Base-by-base conservation (phyloP, 202 grass and related monocot genomes). In the Eragrostis tef region DNA sequence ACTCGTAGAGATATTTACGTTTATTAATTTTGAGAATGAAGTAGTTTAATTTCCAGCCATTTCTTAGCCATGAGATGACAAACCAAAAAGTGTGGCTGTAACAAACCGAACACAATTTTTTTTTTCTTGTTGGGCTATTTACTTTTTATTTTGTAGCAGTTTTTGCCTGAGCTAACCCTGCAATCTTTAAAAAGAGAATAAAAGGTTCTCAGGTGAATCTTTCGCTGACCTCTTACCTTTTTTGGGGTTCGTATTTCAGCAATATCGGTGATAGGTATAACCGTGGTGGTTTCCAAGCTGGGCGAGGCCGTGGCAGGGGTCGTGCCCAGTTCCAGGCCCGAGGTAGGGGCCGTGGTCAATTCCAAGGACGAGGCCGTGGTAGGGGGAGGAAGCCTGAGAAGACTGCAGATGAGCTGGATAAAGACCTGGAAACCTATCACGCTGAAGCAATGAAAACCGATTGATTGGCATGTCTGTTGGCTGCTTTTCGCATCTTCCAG, bases 341-440 rank as follows among this genome's bases (percentile, higher is more conserved):
- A 56, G 84, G 84, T 54, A 86, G 75, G 43, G 86, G 88, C 1
- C 80, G 77, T 24, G 88, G 29, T 3, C 83, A 79, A 16, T 87
- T 85, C 11, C 71, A 51, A 4, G 88, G 83, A 21, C 87, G 78
- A 12, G 88, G 83, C 26, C 92, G 87, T 5, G 89, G 85, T 9
- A 70, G 82, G 41, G 89, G 92, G 15, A 86, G 70, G 79, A 91
- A 83, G 71, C 87, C 76, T 63, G 86, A 83, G 54, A 97, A 90
- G 81, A 88, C 83, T 61, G 89, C 91, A 47, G 91, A 88, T 85
- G 87, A 97, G 27, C 66, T 89, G 86, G 94, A 92, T 48, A 94
- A 90, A 75, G 91, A 94, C 52, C 87, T 97, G 79, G 91, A 92
- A 15, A 83, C 80, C 64, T 97, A 94, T 56, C 94, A 92, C 26